Base-by-base conservation (phyloP, 805 yeast genomes). In the Nakazawaea populi region DNA sequence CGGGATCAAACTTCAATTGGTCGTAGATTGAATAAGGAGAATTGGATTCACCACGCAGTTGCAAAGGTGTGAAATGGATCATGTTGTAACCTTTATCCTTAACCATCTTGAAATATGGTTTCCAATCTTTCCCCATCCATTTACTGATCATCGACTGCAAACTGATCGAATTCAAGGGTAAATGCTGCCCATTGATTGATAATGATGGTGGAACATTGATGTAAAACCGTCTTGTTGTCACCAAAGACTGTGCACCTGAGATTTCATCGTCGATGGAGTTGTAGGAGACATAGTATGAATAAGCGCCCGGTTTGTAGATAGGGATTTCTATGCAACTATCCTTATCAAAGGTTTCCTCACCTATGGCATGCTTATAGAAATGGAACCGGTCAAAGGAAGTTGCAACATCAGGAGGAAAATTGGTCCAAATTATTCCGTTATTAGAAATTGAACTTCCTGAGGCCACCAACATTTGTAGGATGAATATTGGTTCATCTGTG, bases 11-110 rank as follows among this genome's bases (percentile, higher is more conserved):
- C 29, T 61, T 66, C 54, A 89, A 75, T 67, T 94, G 98, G 64
- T 92, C 97, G 59, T 70, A 84, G 49, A 92, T 89, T 4, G 97
- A 88, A 63, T 91, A 92, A 0, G 99, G 99, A 6, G 97, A 91
- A 65, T 91, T 79, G 1, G 96, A 87, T 54, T 76, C 85, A 35
- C 99, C 99, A 51, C 98, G 76, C 55, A 83, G 70, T 67, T 92
- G 97, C 58, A 92, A 73, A 0, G 99, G 99, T 5, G 97, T 91
- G 65, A 92, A 92, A 71, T 92, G 99, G 42, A 94, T 73, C 97
- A 92, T 89, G 66, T 94, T 94, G 71, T 92, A 92, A 24, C 94
- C 91, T 66, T 94, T 94, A 7, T 68, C 63, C 12, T 83, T 68
- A 43, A 92, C 77, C 44, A 77, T 77, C 1, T 65, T 63, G 52